These are phyloP conservation scores for Nakaseomyces bracarensis DNA, from an alignment of 1,139 yeast genomes.

Conservation along the genomic window DNA sequence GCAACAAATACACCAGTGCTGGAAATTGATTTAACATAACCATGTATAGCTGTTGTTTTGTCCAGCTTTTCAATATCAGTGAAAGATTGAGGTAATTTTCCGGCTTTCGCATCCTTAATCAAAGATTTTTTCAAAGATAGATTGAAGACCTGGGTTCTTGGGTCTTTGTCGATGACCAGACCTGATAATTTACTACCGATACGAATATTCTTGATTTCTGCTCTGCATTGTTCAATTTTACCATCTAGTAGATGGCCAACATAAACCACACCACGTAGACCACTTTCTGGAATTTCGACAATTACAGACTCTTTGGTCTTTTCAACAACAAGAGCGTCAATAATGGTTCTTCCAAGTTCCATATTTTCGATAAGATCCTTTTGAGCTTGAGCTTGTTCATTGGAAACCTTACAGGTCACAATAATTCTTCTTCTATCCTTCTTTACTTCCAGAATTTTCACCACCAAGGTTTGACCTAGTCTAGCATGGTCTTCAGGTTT, in stretches of 20 bases:
- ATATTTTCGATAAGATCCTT: slow-evolving; percentile 42
- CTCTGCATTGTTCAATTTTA: slow-evolving; percentile 64
- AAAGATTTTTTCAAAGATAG: slow-evolving; percentile 61
- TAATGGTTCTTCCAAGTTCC: slow-evolving; percentile 54
- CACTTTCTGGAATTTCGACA: slow-evolving; percentile 49
- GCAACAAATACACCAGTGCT: slow-evolving; percentile 74
- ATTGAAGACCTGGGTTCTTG: slow-evolving; percentile 50
- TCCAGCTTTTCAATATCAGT: slow-evolving; percentile 50
- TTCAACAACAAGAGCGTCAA: slow-evolving; percentile 58
- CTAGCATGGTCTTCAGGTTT: slow-evolving; percentile 72
- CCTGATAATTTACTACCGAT: slow-evolving; percentile 55
- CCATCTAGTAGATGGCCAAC: slow-evolving; percentile 74
- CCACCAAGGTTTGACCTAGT: slow-evolving; percentile 77
- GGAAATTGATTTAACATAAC: slow-evolving; percentile 72
- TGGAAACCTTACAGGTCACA: slow-evolving; percentile 67
- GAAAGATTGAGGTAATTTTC: slow-evolving; percentile 49
- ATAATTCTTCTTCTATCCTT: slow-evolving; percentile 47
- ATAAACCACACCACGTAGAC: slow-evolving; percentile 62
- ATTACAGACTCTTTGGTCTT: slow-evolving; percentile 65
- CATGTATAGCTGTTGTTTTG: slow-evolving; percentile 41
- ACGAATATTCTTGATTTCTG: slow-evolving; percentile 45
- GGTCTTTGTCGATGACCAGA: slow-evolving; percentile 62
- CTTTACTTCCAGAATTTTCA: slow-evolving; percentile 54
- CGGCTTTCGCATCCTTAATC: slow-evolving; percentile 52
- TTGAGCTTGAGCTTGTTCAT: slow-evolving; percentile 44